Evolutionary conservation across 352 stramenopile genomes (phyloP), one percentile per base, ranked within the genome.

Genomic region (Peronospora destructor): DNA sequence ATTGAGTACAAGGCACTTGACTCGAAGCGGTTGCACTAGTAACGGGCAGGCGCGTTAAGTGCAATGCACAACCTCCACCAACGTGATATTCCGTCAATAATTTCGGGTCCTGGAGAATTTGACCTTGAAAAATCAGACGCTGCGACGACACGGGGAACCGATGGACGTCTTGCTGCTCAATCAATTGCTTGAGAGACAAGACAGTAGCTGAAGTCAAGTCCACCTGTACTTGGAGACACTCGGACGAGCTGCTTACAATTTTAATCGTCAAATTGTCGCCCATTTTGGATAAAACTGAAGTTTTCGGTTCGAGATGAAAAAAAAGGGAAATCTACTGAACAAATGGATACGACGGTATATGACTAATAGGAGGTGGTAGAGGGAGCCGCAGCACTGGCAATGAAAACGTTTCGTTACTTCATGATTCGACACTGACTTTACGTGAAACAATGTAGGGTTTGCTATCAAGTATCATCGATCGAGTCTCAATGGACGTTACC

Each of bases 121-220:
- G 79, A 13, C 82, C 82, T 55, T 93, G 79, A 61, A 93, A 93
- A 49, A 93, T 93, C 32, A 93, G 64, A 8, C 82, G 82, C 66
- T 93, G 82, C 13, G 76, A 74, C 16, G 66, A 61, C 10, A 81
- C 65, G 2, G 78, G 76, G 52, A 85, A 92, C 16, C 72, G 76
- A 39, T 43, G 49, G 28, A 59, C 45, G 41, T 86, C 66, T 46
- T 84, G 64, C 53, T 70, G 53, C 57, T 87, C 68, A 25, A 89
- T 70, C 25, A 68, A 52, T 47, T 75, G 62, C 66, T 92, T 92
- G 17, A 92, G 73, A 16, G 53, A 40, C 23, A 71, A 61, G 41
- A 92, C 82, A 0, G 82, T 79, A 25, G 70, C 54, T 17, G 55
- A 48, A 13, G 64, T 49, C 45, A 86, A 43, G 33, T 69, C 64